Evolutionary conservation across 106 monocot genomes (phyloP).

Genomic region (Xerophyta viscosa): DNA sequence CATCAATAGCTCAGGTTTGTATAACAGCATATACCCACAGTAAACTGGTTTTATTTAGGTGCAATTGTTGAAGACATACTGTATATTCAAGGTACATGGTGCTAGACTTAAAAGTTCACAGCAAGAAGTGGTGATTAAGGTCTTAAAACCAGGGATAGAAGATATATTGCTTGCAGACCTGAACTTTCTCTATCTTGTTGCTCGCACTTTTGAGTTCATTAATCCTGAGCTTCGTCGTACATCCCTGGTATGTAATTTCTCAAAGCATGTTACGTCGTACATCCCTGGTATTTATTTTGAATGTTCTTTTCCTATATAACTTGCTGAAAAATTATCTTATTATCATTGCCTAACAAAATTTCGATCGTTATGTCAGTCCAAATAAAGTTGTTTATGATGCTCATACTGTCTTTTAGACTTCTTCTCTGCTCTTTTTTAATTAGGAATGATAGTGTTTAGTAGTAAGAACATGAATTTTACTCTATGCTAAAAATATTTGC

Average conservation of each 20-base stretch:
- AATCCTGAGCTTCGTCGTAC: conserved; percentile 82
- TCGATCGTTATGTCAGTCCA: no score
- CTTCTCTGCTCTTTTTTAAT: no score
- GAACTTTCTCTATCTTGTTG: conserved; percentile 87
- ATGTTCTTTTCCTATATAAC: neutral
- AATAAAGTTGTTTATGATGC: no score
- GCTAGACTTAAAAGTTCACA: conserved; percentile 80
- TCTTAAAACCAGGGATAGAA: conserved; percentile 91
- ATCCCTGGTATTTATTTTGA: neutral
- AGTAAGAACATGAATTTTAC: no score
- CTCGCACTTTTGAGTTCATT: conserved; percentile 79
- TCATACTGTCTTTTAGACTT: no score
- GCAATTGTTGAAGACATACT: neutral
- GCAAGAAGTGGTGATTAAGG: conserved; percentile 92
- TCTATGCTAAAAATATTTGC: no score
- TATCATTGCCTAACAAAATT: no score
- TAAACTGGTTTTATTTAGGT: neutral
- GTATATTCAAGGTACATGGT: conserved; percentile 69
- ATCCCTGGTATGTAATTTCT: conserved; percentile 57
- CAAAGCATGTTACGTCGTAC: neutral
- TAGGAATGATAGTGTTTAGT: no score
- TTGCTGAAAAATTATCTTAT: no score
- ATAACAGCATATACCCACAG: neutral
- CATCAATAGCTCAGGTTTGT: conserved; percentile 89
- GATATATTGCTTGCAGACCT: conserved; percentile 88